Evolutionary conservation across 495 filamentous ascomycete genomes (phyloP).

Genomic region (Thozetella sp.): DNA sequence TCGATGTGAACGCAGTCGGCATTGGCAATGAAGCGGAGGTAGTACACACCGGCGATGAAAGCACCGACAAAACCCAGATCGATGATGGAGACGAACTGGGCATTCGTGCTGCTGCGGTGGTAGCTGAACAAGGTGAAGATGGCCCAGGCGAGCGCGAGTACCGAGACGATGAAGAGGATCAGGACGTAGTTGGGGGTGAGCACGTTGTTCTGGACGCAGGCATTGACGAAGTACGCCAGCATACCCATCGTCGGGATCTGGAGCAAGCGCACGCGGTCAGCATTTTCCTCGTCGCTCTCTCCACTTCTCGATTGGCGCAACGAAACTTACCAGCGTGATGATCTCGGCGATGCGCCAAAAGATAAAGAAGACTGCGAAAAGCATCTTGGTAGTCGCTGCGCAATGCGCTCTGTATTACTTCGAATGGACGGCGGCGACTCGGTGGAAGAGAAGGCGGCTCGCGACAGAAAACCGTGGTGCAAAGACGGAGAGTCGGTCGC

Average conservation of each 20-base stretch:
- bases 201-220: conserved; percentile 66
- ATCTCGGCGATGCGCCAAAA: conserved; percentile 83
- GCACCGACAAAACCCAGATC: conserved; percentile 82
- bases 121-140: conserved; percentile 81
- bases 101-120: conserved; percentile 69
- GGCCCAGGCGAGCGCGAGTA: conserved; percentile 78
- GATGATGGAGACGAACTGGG: conserved; percentile 74
- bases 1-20: conserved; percentile 66
- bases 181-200: conserved; percentile 82
- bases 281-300: background rate
- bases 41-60: conserved; percentile 79
- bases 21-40: conserved; percentile 68
- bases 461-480: background rate
- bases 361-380: conserved; percentile 80
- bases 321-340: conserved; percentile 63
- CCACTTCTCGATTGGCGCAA: too few relatives aligned
- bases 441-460: conserved; percentile 3
- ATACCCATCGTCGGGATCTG: conserved; percentile 87
- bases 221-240: conserved; percentile 83
- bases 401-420: background rate
- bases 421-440: too few relatives aligned
- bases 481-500: background rate
- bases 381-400: conserved; percentile 51
- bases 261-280: background rate
- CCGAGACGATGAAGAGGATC: conserved; percentile 87